Evolutionary conservation across 345 rosid species (phyloP).

Genomic region (Lenwebbia sp.): DNA sequence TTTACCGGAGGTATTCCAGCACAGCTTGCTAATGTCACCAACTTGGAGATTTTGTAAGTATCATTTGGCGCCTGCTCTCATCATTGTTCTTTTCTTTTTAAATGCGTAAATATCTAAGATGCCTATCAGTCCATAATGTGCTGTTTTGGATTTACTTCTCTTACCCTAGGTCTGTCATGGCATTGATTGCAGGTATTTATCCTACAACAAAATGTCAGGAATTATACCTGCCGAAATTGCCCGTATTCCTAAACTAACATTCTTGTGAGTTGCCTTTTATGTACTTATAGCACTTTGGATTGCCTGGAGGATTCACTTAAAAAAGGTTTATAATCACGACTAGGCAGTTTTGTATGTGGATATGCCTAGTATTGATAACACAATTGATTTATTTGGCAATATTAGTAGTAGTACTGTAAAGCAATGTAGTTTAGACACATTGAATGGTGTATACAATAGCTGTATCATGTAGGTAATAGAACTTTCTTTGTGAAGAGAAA

Average conservation of each 20-base stretch:
- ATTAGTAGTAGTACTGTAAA: background rate
- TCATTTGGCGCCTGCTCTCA: background rate
- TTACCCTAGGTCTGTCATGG: background rate
- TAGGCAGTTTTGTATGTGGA: background rate
- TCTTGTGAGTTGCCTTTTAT: constrained; percentile 46
- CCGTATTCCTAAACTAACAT: constrained; percentile 66
- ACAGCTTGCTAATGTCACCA: constrained; percentile 79
- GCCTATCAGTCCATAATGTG: background rate
- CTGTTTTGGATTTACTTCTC: background rate
- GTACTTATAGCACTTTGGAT: background rate
- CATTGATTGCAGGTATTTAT: constrained; percentile 52
- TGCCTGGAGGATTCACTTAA: background rate
- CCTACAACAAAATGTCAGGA: constrained; percentile 80
- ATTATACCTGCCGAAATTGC: constrained; percentile 62
- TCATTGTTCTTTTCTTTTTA: background rate
- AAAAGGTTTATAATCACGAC: background rate
- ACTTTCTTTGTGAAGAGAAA: background rate
- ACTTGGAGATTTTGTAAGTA: constrained; percentile 86
- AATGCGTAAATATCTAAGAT: background rate
- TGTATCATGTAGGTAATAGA: background rate
- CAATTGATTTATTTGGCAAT: background rate
- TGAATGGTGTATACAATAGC: background rate
- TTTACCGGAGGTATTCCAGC: constrained; percentile 93
- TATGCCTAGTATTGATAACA: background rate
- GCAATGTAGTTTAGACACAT: background rate